Conservation (phyloP, 495 filamentous ascomycete species). For the Xylaria curta region DNA sequence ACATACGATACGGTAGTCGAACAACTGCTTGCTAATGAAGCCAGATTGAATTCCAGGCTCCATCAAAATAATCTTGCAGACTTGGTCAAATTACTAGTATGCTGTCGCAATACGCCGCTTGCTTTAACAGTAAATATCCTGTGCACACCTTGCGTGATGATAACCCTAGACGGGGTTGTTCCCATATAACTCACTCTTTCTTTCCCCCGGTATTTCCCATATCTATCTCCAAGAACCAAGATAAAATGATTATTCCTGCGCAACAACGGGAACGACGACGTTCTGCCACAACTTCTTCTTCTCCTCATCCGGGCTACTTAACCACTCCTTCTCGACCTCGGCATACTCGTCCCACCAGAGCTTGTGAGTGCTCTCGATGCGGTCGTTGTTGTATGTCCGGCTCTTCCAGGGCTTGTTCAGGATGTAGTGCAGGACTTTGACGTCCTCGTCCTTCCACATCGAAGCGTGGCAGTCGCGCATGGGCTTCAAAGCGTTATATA, state of each 20-base stretch:
- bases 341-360: constrained; percentile 48
- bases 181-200: constrained; percentile 1
- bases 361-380: constrained; percentile 46
- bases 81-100: constrained; percentile 12
- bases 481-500: constrained; percentile 48
- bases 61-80: not conserved
- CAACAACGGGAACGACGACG: constrained; percentile 48
- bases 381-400: constrained; percentile 41
- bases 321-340: constrained; percentile 47
- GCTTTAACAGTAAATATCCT: not conserved
- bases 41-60: not conserved
- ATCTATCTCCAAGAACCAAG: not conserved
- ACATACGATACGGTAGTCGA: not conserved
- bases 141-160: not conserved
- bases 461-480: constrained; percentile 45
- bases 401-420: constrained; percentile 50
- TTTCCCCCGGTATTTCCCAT: not conserved
- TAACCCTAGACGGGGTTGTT: not conserved
- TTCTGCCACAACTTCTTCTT: constrained; percentile 43
- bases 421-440: constrained; percentile 49
- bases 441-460: constrained; percentile 44
- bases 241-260: constrained; percentile 38
- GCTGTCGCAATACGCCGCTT: not conserved
- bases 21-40: not conserved
- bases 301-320: constrained; percentile 31